Percentiles rank a stretch among this genome's conserved stretches.
Evolutionary conservation across 345 rosid species (phyloP).

Genomic region (Eucalyptus melliodora): DNA sequence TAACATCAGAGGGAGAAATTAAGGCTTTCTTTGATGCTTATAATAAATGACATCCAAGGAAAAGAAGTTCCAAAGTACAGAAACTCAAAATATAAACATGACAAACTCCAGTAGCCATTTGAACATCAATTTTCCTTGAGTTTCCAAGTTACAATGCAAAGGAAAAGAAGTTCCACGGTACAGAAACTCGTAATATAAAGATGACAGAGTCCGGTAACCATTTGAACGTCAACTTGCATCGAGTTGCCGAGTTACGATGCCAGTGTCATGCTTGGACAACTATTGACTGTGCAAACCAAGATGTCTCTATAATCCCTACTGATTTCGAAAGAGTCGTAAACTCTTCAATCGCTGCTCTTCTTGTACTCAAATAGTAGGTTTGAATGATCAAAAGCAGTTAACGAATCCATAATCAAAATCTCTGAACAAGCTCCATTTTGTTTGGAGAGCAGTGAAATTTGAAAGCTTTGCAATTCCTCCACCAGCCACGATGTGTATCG

Average conservation of each 20-base stretch:
- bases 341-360: conserved; percentile 66
- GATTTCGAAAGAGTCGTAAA: conserved; percentile 64
- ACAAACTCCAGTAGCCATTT: neutral
- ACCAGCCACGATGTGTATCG: conserved; percentile 71
- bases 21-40: neutral
- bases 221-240: neutral
- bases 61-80: neutral
- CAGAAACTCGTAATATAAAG: neutral
- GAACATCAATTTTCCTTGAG: neutral
- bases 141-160: conserved; percentile 14
- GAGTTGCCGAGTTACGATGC: conserved; percentile 13
- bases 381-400: conserved; percentile 67
- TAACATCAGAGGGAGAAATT: neutral
- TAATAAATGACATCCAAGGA: neutral
- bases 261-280: conserved; percentile 49
- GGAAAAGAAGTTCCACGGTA: neutral
- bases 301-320: conserved; percentile 79
- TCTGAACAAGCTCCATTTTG: conserved; percentile 62
- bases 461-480: conserved; percentile 73
- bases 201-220: neutral
- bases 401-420: conserved; percentile 70
- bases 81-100: neutral
- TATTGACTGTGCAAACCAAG: conserved; percentile 58
- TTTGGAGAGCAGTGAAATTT: conserved; percentile 20
- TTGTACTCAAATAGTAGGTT: conserved; percentile 74